These are phyloP conservation scores for Leccinellum luteum DNA, from an alignment of 768 basidiomycete species.

Conservation along the genomic window DNA sequence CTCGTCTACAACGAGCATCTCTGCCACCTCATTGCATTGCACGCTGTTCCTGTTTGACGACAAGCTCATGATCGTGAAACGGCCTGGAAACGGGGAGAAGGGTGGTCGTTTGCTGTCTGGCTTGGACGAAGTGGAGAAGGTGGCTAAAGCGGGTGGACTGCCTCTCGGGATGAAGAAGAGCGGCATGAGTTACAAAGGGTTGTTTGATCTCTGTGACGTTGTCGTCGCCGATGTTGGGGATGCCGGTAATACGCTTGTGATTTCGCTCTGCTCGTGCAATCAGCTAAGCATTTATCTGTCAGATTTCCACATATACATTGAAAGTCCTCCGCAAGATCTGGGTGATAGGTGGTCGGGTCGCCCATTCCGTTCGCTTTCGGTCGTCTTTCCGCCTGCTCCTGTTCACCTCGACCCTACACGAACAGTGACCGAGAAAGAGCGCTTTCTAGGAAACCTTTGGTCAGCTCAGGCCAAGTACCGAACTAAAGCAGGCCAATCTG, in stretches of 20 bases:
- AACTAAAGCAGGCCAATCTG: conserved; percentile 68
- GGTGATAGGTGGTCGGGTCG: conserved; percentile 87
- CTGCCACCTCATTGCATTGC: conserved; percentile 63
- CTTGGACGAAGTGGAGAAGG: conserved; percentile 73
- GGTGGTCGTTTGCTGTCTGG: conserved; percentile 70
- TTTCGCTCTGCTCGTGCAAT: neutral
- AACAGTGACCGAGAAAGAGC: conserved; percentile 65
- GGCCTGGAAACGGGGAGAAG: conserved; percentile 74
- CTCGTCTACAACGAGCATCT: conserved; percentile 40
- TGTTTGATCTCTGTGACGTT: conserved; percentile 81
- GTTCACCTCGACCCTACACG: conserved; percentile 63
- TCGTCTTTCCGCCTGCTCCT: conserved; percentile 72
- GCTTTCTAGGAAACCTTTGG: conserved; percentile 91
- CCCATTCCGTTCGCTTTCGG: conserved; percentile 74
- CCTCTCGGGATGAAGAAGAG: conserved; percentile 70
- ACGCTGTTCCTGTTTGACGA: conserved; percentile 94
- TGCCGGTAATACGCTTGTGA: conserved; percentile 53
- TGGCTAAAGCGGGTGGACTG: conserved; percentile 60
- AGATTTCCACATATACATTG: conserved; percentile 88
- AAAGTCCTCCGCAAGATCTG: conserved; percentile 78
- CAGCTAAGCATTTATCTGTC: conserved; percentile 11
- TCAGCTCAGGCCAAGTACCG: conserved; percentile 79
- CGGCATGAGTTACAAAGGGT: conserved; percentile 80
- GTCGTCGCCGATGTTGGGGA: conserved; percentile 84
- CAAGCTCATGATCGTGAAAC: conserved; percentile 87